A percentile compares a stretch with the other conserved stretches of the same genome.
Evolutionary conservation across 1,139 yeast species (phyloP).

Genomic region (Candida frijolesensis): DNA sequence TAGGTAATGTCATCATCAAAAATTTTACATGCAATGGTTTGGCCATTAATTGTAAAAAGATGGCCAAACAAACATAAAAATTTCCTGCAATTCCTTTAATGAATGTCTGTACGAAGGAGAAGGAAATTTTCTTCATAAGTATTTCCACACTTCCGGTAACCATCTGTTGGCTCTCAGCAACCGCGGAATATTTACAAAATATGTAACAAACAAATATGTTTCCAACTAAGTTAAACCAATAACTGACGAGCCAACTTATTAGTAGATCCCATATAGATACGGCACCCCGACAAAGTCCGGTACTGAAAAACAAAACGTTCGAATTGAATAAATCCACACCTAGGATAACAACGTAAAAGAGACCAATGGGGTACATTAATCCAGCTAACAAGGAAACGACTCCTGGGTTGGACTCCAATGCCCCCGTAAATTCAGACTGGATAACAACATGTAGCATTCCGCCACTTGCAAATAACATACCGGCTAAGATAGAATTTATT

Average conservation of each 20-base stretch:
- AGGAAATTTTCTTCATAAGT: slow-evolving; percentile 48
- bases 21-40: slow-evolving; percentile 81
- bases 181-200: slow-evolving; percentile 56
- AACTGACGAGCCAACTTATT: slow-evolving; percentile 71
- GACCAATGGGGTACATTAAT: slow-evolving; percentile 62
- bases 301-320: slow-evolving; percentile 67
- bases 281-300: slow-evolving; percentile 68
- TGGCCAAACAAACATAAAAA: slow-evolving; percentile 72
- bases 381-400: slow-evolving; percentile 57
- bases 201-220: slow-evolving; percentile 67
- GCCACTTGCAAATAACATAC: slow-evolving; percentile 67
- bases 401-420: slow-evolving; percentile 52
- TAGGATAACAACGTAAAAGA: slow-evolving; percentile 70
- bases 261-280: slow-evolving; percentile 61
- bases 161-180: slow-evolving; percentile 41
- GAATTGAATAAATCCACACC: slow-evolving; percentile 78
- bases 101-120: slow-evolving; percentile 58
- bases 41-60: slow-evolving; percentile 73
- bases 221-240: slow-evolving; percentile 65
- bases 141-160: slow-evolving; percentile 49
- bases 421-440: slow-evolving; percentile 52
- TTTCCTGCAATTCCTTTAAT: slow-evolving; percentile 74
- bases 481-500: slow-evolving; percentile 70
- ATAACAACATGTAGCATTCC: slow-evolving; percentile 67
- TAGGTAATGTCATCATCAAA: slow-evolving; percentile 62